These are phyloP conservation scores for Choanephora cucurbitarum DNA, from an alignment of 371 early-diverging fungal species.

Conservation along the genomic window DNA sequence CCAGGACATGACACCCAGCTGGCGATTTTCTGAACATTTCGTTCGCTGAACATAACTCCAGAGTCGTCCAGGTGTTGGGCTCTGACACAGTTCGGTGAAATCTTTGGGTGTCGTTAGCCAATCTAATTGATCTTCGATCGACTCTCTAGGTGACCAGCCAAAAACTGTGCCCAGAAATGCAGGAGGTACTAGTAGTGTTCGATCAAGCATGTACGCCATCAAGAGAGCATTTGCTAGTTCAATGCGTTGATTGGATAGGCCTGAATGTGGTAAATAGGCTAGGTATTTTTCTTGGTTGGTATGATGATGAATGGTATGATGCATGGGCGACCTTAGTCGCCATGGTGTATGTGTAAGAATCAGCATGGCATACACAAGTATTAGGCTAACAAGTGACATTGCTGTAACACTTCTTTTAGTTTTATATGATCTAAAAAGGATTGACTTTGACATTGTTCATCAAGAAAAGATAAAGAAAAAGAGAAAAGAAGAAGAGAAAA, in stretches of 20 bases:
- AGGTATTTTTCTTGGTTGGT: constrained; percentile 31
- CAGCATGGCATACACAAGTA: background rate
- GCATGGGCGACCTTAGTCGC: background rate
- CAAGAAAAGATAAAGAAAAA: background rate
- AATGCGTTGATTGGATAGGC: constrained; percentile 61
- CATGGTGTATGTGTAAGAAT: background rate
- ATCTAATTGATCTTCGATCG: constrained; percentile 21
- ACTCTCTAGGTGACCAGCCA: constrained; percentile 36
- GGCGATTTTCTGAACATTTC: constrained; percentile 32
- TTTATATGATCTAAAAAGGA: background rate
- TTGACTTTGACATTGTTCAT: background rate
- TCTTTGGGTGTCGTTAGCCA: constrained; percentile 39
- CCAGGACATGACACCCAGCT: constrained; percentile 40
- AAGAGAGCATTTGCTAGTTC: constrained; percentile 58
- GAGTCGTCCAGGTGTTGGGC: constrained; percentile 20
- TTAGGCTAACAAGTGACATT: background rate
- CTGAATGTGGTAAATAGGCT: constrained; percentile 61
- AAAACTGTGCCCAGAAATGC: constrained; percentile 44
- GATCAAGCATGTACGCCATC: constrained; percentile 51
- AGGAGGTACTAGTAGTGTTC: constrained; percentile 63
- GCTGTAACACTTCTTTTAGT: background rate
- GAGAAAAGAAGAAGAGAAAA: background rate
- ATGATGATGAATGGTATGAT: background rate
- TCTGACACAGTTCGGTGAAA: constrained; percentile 27
- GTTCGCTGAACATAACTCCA: constrained; percentile 23